Percentiles rank a stretch among this genome's conserved stretches.
phyloP scores from a whole-genome alignment of 768 basidiomycete species.

The Hemileccinum rubropunctum region DNA sequence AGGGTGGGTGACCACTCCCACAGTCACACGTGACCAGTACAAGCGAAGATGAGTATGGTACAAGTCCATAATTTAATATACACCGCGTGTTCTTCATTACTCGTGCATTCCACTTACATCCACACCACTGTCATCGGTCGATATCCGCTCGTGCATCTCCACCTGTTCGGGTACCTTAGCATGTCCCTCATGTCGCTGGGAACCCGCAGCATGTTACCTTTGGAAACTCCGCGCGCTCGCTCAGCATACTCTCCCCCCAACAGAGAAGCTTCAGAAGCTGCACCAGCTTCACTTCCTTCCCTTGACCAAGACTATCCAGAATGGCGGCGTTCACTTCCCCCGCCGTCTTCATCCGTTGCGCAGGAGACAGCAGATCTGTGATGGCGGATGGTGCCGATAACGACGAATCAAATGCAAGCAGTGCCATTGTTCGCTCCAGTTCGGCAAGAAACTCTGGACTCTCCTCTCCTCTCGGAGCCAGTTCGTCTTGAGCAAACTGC shows the following conservation, averaged over 20 bases:
- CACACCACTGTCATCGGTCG: conserved; percentile 9
- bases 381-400: conserved; percentile 57
- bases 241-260: conserved; percentile 84
- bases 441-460: conserved; percentile 91
- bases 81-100: conserved; percentile 11
- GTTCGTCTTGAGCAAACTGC: conserved; percentile 87
- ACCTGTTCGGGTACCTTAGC: conserved; percentile 27
- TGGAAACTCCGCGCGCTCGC: conserved; percentile 78
- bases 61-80: background rate
- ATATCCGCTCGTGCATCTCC: conserved; percentile 28
- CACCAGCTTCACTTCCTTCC: conserved; percentile 87
- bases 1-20: background rate
- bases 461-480: conserved; percentile 94
- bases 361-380: conserved; percentile 76
- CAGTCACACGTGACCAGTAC: conserved; percentile 9
- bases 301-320: conserved; percentile 86
- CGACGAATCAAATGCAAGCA: conserved; percentile 77
- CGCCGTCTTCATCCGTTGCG: conserved; percentile 91
- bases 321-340: conserved; percentile 96
- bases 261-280: conserved; percentile 77
- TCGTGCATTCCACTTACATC: conserved; percentile 25
- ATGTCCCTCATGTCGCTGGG: conserved; percentile 21
- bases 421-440: conserved; percentile 91
- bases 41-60: background rate
- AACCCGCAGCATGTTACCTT: conserved; percentile 45